Percentiles rank a stretch among this genome's conserved stretches.
These are phyloP conservation scores for Aspergillus sclerotialis DNA, from an alignment of 2,329 filamentous ascomycete genomes.

Conservation along the genomic window DNA sequence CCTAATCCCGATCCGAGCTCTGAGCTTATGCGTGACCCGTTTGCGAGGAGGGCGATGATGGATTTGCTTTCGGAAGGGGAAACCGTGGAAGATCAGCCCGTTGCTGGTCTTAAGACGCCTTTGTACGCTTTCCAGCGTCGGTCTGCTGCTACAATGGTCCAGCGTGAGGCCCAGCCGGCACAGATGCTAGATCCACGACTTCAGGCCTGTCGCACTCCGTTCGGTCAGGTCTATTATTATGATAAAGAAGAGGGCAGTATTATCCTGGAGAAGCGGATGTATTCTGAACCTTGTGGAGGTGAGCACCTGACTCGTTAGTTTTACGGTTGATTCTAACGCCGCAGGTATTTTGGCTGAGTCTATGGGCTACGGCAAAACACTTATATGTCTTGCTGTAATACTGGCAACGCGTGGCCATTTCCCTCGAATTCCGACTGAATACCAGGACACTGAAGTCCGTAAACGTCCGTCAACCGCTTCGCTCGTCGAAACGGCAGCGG, in stretches of 20 bases:
- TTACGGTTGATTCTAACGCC: neutral
- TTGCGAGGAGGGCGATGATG: slow-evolving; percentile 30
- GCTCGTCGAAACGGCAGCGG: slow-evolving; percentile 69
- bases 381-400: slow-evolving; percentile 74
- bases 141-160: slow-evolving; percentile 76
- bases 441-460: slow-evolving; percentile 40
- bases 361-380: slow-evolving; percentile 67
- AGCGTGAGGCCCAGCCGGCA: slow-evolving; percentile 63
- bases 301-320: slow-evolving; percentile 20
- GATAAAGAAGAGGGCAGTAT: slow-evolving; percentile 59
- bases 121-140: slow-evolving; percentile 74
- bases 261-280: slow-evolving; percentile 60
- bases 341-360: slow-evolving; percentile 41
- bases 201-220: slow-evolving; percentile 52
- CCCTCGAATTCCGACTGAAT: slow-evolving; percentile 58
- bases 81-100: slow-evolving; percentile 11
- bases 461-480: slow-evolving; percentile 49
- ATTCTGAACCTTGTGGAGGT: slow-evolving; percentile 68
- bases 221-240: slow-evolving; percentile 60
- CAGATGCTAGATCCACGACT: slow-evolving; percentile 68
- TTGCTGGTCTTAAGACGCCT: slow-evolving; percentile 44
- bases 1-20: slow-evolving; percentile 30
- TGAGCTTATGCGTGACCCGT: slow-evolving; percentile 22
- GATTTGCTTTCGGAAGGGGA: slow-evolving; percentile 22
- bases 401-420: slow-evolving; percentile 67